phyloP scores from a whole-genome alignment of 2,329 filamentous ascomycete genomes.

The Tolypocladium ophioglossoides region DNA sequence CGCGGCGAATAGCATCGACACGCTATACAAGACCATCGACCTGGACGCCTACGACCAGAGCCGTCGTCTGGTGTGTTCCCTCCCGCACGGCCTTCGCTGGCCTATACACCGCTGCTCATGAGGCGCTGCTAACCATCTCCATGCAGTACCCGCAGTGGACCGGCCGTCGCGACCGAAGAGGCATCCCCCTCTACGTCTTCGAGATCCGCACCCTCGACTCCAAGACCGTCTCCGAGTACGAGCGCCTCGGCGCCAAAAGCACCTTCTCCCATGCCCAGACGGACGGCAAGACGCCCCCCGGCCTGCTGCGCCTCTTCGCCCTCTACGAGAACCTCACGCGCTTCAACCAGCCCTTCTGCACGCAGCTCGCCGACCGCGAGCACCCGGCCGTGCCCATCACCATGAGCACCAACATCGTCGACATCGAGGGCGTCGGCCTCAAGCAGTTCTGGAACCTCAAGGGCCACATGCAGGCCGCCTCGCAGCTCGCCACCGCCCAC shows the following conservation, averaged over 20 bases:
- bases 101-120: too few species aligned
- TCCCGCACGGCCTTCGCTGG: too few species aligned
- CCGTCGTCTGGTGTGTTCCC: conserved; percentile 53
- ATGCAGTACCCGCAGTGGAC: conserved; percentile 87
- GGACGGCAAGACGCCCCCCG: conserved; percentile 57
- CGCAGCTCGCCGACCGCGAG: conserved; percentile 60
- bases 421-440: conserved; percentile 77
- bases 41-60: conserved; percentile 74
- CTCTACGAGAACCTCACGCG: conserved; percentile 87
- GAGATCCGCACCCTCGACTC: conserved; percentile 74
- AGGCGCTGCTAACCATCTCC: background rate
- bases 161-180: conserved; percentile 77
- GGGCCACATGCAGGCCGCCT: conserved; percentile 86
- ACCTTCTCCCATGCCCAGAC: conserved; percentile 50
- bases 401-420: conserved; percentile 88
- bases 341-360: conserved; percentile 79
- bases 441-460: conserved; percentile 96
- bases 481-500: conserved; percentile 78
- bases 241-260: conserved; percentile 49
- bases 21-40: conserved; percentile 79
- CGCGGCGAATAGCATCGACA: conserved; percentile 63
- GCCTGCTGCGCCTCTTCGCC: conserved; percentile 78
- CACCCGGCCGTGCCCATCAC: conserved; percentile 77
- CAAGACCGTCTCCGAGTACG: conserved; percentile 72
- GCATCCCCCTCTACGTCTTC: conserved; percentile 87